Evolutionary conservation across 768 basidiomycete species (phyloP).

Genomic region (Termitomyces sp.): DNA sequence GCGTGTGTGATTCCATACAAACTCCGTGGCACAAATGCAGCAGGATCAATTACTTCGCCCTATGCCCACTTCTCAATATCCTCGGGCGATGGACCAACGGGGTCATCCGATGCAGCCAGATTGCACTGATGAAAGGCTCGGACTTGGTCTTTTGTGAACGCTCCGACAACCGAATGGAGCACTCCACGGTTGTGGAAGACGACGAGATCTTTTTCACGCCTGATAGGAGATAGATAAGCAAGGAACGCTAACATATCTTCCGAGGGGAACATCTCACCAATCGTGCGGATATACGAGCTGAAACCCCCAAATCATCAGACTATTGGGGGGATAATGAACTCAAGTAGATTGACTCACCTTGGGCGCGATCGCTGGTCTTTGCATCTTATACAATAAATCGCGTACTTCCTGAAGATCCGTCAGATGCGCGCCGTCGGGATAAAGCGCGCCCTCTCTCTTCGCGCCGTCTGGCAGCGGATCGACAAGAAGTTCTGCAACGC

Average conservation of each 20-base stretch:
- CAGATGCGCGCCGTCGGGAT: conserved; percentile 78
- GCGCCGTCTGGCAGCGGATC: conserved; percentile 66
- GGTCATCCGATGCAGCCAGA: conserved; percentile 75
- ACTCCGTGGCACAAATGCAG: background rate
- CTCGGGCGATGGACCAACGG: conserved; percentile 59
- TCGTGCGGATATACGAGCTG: conserved; percentile 86
- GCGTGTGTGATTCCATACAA: background rate
- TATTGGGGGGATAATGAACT: background rate
- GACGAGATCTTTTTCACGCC: conserved; percentile 61
- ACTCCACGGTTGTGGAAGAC: conserved; percentile 86
- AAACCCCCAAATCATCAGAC: background rate
- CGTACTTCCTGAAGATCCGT: conserved; percentile 71
- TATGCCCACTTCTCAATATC: conserved; percentile 60
- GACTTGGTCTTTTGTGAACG: conserved; percentile 62
- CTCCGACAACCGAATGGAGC: conserved; percentile 76
- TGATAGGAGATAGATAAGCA: conserved; percentile 6
- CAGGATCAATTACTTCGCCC: background rate
- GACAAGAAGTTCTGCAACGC: conserved; percentile 58
- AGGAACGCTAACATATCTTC: background rate
- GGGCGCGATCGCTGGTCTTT: conserved; percentile 85
- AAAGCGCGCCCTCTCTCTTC: conserved; percentile 58
- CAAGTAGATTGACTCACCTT: conserved; percentile 34
- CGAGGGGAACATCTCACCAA: conserved; percentile 43
- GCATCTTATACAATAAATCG: conserved; percentile 76
- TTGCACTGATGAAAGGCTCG: conserved; percentile 85